These are phyloP conservation scores for Falciphora oryzae DNA, from an alignment of 2,329 filamentous ascomycete genomes.

Conservation along the genomic window DNA sequence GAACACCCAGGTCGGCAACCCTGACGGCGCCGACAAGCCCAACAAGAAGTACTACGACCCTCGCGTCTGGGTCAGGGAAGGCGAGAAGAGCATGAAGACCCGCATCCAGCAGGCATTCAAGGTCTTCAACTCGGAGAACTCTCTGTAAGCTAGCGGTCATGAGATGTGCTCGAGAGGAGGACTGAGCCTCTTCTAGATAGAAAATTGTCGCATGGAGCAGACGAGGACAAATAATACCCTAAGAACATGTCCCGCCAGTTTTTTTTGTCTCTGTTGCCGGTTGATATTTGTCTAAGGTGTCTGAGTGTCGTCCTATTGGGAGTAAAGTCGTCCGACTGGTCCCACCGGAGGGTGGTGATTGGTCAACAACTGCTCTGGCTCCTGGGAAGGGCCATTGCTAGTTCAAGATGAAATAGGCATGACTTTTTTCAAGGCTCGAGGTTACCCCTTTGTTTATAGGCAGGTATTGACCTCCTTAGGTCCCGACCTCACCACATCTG, in stretches of 20 bases:
- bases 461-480: too few relatives aligned
- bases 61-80: slow-evolving; percentile 73
- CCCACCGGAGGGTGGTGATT: too few relatives aligned
- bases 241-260: background rate
- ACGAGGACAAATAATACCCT: slow-evolving; percentile 1
- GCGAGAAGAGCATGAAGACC: slow-evolving; percentile 91
- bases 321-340: too few relatives aligned
- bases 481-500: too few relatives aligned
- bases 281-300: background rate
- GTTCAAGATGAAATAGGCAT: too few relatives aligned
- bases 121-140: slow-evolving; percentile 83
- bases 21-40: slow-evolving; percentile 87
- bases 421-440: too few relatives aligned
- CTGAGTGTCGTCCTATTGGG: background rate
- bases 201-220: background rate
- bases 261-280: background rate
- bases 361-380: too few relatives aligned
- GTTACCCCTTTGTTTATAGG: too few relatives aligned
- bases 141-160: slow-evolving; percentile 56
- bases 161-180: background rate
- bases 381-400: too few relatives aligned
- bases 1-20: slow-evolving; percentile 81
- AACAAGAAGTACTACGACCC: slow-evolving; percentile 97
- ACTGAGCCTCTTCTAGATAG: background rate
- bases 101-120: slow-evolving; percentile 76